Evolutionary conservation across 1,284 basidiomycete genomes (phyloP).

Genomic region (Ceratobasidium sp.): DNA sequence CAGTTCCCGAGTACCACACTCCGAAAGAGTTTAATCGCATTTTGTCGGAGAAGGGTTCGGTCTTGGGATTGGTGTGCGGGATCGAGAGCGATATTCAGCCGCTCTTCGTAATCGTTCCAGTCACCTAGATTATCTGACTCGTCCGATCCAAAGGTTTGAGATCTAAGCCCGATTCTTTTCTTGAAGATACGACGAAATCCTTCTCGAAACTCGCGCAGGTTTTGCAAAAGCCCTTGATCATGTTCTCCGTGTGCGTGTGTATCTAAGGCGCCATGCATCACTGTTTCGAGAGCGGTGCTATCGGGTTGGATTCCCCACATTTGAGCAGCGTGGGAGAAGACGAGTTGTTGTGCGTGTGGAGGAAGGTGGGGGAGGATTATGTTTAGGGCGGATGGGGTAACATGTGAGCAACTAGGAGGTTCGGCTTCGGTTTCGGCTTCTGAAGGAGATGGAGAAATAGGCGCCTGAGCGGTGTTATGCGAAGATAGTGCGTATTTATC

Average conservation of each 20-base stretch:
- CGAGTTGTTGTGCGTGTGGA: conserved; percentile 7
- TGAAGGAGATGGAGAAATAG: neutral
- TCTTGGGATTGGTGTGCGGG: neutral
- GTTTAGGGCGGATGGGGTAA: conserved; percentile 11
- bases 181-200: conserved; percentile 4
- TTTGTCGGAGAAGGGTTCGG: neutral
- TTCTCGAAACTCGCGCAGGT: conserved; percentile 21
- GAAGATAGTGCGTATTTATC: conserved; percentile 12
- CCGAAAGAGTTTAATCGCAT: conserved; percentile 20
- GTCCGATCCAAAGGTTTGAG: neutral
- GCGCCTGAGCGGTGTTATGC: neutral
- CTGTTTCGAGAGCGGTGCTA: conserved; percentile 12
- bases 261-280: conserved; percentile 14
- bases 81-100: neutral
- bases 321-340: neutral
- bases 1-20: conserved; percentile 37
- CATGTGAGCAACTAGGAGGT: neutral
- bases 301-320: conserved; percentile 28
- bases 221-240: neutral
- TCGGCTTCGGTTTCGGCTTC: too few species aligned
- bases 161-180: too few species aligned
- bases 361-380: conserved; percentile 9
- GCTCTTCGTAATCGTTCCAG: neutral
- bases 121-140: neutral
- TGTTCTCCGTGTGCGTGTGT: neutral